Base-by-base conservation (phyloP, 2,329 filamentous ascomycete genomes). In the Penicillium sp. region DNA sequence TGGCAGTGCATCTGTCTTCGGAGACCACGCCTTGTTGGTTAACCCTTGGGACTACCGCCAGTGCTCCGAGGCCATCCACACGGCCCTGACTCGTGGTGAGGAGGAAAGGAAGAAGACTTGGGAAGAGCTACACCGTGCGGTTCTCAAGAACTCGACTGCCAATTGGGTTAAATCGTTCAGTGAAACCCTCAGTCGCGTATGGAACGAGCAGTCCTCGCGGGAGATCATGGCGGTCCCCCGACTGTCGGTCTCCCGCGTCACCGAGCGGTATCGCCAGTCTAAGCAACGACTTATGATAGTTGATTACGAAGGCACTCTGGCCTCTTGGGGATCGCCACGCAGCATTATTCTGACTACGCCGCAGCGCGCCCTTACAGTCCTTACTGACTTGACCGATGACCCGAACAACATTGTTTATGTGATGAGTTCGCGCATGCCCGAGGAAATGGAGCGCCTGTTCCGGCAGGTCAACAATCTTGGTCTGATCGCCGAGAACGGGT, bases 1-100 rank as follows among this genome's bases (percentile, higher is more conserved):
- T 2, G 93, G 92, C 19, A 95, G 90, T 52, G 85, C 91, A 1
- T 89, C 88, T 0, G 79, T 97, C 2, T 95, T 97, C 63, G 82
- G 83, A 13, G 82, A 86, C 38, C 82, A 88, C 50, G 87, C 93
- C 56, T 79, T 97, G 12, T 81, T 88, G 0, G 87, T 97, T 62
- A 97, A 97, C 65, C 92, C 92, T 0, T 97, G 92, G 92, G 89
- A 96, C 67, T 95, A 95, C 68, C 82, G 86, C 30, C 83, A 89
- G 65, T 95, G 89, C 61, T 88, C 90, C 42, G 84, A 93, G 28
- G 89, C 90, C 9, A 92, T 97, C 71, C 85, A 87, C 67, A 77
- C 80, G 45, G 90, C 91, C 0, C 75, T 97, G 14, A 87, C 92
- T 57, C 95, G 96, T 85, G 75, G 72, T 3, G 78, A 82, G 2